Conservation (phyloP, 2,329 filamentous ascomycete species). For the Sarocladiaceae sp. region DNA sequence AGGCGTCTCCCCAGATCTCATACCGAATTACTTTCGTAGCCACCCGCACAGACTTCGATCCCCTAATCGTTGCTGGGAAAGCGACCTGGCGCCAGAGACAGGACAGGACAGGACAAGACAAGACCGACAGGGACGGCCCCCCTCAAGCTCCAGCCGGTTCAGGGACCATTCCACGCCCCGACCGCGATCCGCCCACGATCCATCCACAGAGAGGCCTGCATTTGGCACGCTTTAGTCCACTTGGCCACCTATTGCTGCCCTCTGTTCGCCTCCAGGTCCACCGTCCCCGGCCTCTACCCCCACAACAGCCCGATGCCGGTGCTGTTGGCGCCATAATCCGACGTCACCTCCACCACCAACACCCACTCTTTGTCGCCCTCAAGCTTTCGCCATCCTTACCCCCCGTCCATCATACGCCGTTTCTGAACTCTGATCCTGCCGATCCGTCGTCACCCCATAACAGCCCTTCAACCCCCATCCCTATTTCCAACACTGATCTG, state of each 20-base stretch:
- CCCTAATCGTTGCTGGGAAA: neutral
- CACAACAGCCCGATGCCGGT: constrained; percentile 8
- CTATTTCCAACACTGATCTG: constrained; percentile 7
- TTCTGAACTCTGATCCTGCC: constrained; percentile 9
- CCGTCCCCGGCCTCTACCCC: neutral
- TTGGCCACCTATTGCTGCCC: constrained; percentile 3
- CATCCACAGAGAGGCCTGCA: neutral
- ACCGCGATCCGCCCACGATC: constrained; percentile 5
- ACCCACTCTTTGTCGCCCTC: neutral
- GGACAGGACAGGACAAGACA: neutral
- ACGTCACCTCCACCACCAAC: constrained; percentile 6
- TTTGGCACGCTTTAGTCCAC: neutral
- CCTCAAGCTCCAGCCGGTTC: constrained; percentile 8
- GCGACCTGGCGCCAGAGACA: neutral
- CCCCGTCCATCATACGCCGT: constrained; percentile 2
- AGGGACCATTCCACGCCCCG: constrained; percentile 6
- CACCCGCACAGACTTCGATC: neutral
- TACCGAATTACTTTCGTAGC: too few species aligned
- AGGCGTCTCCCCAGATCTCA: too few species aligned
- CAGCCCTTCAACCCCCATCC: neutral
- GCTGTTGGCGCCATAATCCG: constrained; percentile 1
- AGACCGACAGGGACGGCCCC: constrained; percentile 1
- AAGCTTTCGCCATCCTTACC: constrained; percentile 6
- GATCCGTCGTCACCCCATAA: constrained; percentile 9
- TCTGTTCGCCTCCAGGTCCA: constrained; percentile 1